Evolutionary conservation across 805 yeast genomes (phyloP).

Genomic region (Wickerhamomyces xylosicus): DNA sequence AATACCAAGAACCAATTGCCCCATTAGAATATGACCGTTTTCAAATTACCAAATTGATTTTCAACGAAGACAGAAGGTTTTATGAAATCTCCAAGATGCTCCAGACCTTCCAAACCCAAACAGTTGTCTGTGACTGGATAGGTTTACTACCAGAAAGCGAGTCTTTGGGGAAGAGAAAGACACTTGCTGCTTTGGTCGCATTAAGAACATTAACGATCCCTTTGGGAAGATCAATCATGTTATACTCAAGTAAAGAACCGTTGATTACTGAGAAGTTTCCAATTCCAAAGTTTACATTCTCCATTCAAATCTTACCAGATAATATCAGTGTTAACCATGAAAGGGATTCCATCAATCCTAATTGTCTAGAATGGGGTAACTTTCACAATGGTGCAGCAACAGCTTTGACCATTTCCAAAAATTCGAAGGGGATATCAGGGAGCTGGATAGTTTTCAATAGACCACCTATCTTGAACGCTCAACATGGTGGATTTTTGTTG

Average conservation of each 20-base stretch:
- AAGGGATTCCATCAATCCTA: slow-evolving; percentile 38
- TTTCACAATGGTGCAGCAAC: slow-evolving; percentile 90
- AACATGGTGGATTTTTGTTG: slow-evolving; percentile 90
- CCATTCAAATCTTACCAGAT: slow-evolving; percentile 53
- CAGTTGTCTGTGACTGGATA: slow-evolving; percentile 24
- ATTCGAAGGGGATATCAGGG: slow-evolving; percentile 64
- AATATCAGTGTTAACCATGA: slow-evolving; percentile 55
- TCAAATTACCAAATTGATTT: slow-evolving; percentile 59
- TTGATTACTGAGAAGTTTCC: slow-evolving; percentile 78
- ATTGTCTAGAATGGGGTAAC: slow-evolving; percentile 64
- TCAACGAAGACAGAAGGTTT: slow-evolving; percentile 69
- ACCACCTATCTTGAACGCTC: slow-evolving; percentile 60
- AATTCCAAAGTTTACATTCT: slow-evolving; percentile 65
- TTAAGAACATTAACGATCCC: slow-evolving; percentile 68
- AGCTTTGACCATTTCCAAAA: slow-evolving; percentile 66
- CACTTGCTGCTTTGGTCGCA: slow-evolving; percentile 50
- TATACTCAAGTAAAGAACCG: slow-evolving; percentile 61
- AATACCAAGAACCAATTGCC: slow-evolving; percentile 39
- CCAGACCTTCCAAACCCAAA: slow-evolving; percentile 60
- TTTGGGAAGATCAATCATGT: slow-evolving; percentile 68
- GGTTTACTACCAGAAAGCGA: slow-evolving; percentile 41
- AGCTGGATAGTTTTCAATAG: slow-evolving; percentile 88
- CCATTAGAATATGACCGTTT: slow-evolving; percentile 62
- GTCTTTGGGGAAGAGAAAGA: slow-evolving; percentile 41
- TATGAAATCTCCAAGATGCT: slow-evolving; percentile 65